Evolutionary conservation across 164 flowering plant species (phyloP), one percentile per base, ranked within the genome.

Genomic region (Saururus chinensis): DNA sequence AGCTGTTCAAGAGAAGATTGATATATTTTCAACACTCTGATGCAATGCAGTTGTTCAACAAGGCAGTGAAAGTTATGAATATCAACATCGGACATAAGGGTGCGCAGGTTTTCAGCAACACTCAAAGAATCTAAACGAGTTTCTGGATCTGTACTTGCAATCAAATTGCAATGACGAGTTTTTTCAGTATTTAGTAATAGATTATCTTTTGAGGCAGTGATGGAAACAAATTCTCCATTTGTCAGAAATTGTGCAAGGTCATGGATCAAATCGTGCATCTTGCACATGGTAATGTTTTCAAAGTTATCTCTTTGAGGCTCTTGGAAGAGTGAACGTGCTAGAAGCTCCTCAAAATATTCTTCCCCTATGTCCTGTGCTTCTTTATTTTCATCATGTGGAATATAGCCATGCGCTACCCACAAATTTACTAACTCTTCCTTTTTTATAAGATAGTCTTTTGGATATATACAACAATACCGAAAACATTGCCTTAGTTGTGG

Each of bases 361-460:
- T 9, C 8, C 4, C 59, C 59, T 12, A 41, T 59, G 12, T 59
- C 63, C 24, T 53, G 51, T 42, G 57, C 8, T n/a, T 45, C 21
- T 17, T 30, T 57, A 6, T 30, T 14, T 10, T 20, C 13, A 17
- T 64, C 16, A 13, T 55, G 17, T 40, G 24, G 23, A 54, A 60
- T n/a, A 24, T 59, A 60, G 0, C 64, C 69, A 37, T 40, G 25
- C 8, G 40, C 64, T 20, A 66, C 35, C 69, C 63, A 60, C 20
- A 53, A 17, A 19, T 25, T 40, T 7, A 53, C 64, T 14, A 66
- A 11, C 2, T 42, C 53, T 1, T 52, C 41, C 52, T 53, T 54
- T 11, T 21, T 19, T 16, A 59, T 4, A 19, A 17, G 19, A 24
- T 40, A 41, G 41, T 53, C 59, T 41, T 60, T 66, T 1, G 60